Evolutionary conservation across 2,329 filamentous ascomycete genomes (phyloP).

Genomic region (Cryphonectria parasitica): DNA sequence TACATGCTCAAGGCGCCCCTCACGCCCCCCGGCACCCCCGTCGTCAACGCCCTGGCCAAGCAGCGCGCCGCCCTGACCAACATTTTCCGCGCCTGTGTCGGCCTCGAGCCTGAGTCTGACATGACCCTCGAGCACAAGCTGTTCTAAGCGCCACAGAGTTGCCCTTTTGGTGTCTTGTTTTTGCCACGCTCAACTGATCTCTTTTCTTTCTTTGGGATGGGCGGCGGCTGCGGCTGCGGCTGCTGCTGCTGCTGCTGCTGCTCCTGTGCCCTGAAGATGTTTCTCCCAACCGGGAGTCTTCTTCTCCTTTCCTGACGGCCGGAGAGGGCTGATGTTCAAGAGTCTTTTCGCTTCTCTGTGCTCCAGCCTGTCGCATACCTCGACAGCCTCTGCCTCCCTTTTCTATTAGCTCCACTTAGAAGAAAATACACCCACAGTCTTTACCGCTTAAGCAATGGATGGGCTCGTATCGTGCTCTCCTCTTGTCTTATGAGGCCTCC

Average conservation of each 20-base stretch:
- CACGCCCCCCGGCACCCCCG: conserved; percentile 91
- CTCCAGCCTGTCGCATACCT: not conserved
- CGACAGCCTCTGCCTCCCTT: not conserved
- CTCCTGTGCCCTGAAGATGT: not conserved
- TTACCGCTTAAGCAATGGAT: conserved; percentile 11
- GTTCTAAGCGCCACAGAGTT: conserved; percentile 10
- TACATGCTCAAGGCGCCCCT: conserved; percentile 98
- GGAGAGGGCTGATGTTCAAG: not conserved
- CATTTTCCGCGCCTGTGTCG: conserved; percentile 97
- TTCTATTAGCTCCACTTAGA: not conserved
- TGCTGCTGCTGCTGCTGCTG: not conserved
- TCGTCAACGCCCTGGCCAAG: conserved; percentile 94
- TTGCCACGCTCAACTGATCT: not conserved
- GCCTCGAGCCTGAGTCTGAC: conserved; percentile 94
- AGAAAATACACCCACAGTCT: conserved; percentile 30
- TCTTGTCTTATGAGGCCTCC: not conserved
- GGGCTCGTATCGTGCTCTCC: not conserved
- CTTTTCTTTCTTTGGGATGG: not conserved
- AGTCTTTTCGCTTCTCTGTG: not conserved
- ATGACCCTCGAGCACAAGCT: conserved; percentile 57
- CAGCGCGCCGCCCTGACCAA: conserved; percentile 94
- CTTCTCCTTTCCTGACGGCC: not conserved
- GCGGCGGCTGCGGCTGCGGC: too few species aligned
- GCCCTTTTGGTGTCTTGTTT: too few species aligned
- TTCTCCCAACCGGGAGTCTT: not conserved